Percentiles rank a stretch among this genome's conserved stretches.
phyloP scores from a whole-genome alignment of 129 eudicot genomes.

The Pulicaria dysenterica region DNA sequence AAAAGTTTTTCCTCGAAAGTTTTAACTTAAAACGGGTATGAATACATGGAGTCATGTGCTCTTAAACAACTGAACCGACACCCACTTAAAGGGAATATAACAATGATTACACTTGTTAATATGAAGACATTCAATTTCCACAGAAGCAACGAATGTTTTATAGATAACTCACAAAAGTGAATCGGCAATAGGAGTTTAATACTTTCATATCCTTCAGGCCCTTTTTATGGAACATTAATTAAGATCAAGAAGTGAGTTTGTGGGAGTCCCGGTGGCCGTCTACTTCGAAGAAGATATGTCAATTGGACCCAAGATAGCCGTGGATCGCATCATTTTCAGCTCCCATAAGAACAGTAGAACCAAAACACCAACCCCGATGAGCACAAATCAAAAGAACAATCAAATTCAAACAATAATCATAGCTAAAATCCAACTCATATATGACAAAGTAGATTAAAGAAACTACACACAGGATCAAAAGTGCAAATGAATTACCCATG shows the following conservation, averaged over 20 bases:
- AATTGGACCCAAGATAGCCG: conserved; percentile 63
- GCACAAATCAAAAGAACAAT: neutral
- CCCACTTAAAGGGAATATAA: neutral
- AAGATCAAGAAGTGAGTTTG: conserved; percentile 72
- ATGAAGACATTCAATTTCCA: too few species aligned
- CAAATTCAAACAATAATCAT: conserved; percentile 2
- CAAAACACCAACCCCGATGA: conserved; percentile 11
- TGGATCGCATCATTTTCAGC: conserved; percentile 74
- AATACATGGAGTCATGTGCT: neutral
- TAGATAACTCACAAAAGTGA: conserved; percentile 62
- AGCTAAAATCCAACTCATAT: too few species aligned
- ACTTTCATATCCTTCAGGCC: conserved; percentile 78
- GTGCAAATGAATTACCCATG: neutral
- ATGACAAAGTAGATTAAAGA: too few species aligned
- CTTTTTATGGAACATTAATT: conserved; percentile 85
- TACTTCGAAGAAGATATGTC: conserved; percentile 60
- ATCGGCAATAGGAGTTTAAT: conserved; percentile 74
- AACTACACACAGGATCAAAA: neutral
- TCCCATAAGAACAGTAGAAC: conserved; percentile 62
- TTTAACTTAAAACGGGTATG: neutral
- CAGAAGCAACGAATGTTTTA: neutral
- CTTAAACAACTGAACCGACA: neutral
- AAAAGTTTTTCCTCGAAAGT: too few species aligned
- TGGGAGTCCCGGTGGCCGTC: conserved; percentile 43
- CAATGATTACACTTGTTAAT: neutral